Base-by-base conservation (phyloP, 2,329 filamentous ascomycete genomes). In the Fonsecaea erecta region DNA sequence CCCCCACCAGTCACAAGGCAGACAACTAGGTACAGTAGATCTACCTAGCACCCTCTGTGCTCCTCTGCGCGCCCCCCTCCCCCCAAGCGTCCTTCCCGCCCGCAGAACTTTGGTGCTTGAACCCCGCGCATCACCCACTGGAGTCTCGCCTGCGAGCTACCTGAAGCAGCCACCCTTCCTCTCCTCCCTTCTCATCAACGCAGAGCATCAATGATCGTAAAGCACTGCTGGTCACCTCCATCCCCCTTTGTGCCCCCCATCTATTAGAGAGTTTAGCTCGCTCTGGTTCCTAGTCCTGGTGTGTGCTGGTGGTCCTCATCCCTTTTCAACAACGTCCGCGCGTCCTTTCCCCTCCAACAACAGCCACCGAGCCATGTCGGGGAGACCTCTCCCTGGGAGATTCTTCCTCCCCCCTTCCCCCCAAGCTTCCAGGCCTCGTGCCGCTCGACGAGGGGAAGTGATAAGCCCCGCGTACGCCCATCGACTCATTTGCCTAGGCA, bases 391-490 rank as follows among this genome's bases (percentile, higher is more conserved):
- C 26, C 11, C 48, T 21, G n/a, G 32, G 11, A 34, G 32, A 11
- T 34, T 34, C 32, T 34, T 8, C 2, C n/a, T n/a, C 14, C 16
- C n/a, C n/a, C 37, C 55, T 48, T 48, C 16, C 14, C 16, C 24
- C 21, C 30, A 58, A 24, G 21, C 37, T 48, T 18, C 12, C 43
- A 14, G 43, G 5, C 21, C 9, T 48, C 18, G 18, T 24, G 43
- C 43, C 43, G 43, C n/a, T 48, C 12, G 43, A 24, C 21, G 43
- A 48, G 43, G 43, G 43, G 43, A 24, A 24, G 43, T 24, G 35
- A 58, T 30, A 43, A 24, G 16, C 55, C 55, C 55, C 55, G 55
- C 55, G 55, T 32, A n/a, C 55, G 16, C 34, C 37, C 28, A 32
- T 24, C 26, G 37, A 58, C 37, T 46, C 55, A 43, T 37, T 37